Evolutionary conservation across 2,329 filamentous ascomycete species (phyloP).

Genomic region (Septoria petroselini): DNA sequence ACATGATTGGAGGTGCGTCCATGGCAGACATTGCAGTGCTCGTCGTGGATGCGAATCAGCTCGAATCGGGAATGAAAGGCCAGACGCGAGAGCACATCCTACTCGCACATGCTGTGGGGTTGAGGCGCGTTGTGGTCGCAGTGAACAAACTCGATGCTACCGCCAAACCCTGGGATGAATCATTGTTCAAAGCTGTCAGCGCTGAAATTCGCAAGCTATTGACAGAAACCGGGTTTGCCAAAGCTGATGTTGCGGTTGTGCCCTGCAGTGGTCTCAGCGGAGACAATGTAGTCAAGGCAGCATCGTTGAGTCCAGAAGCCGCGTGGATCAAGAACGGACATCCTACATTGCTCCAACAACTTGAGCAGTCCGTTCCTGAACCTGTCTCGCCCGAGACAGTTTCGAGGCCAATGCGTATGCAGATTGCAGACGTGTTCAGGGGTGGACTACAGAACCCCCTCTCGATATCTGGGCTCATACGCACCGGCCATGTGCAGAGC

Average conservation of each 20-base stretch:
- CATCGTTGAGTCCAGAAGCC: slow-evolving; percentile 45
- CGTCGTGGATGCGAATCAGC: slow-evolving; percentile 91
- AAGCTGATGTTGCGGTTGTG: slow-evolving; percentile 79
- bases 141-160: slow-evolving; percentile 94
- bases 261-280: slow-evolving; percentile 87
- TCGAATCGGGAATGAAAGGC: slow-evolving; percentile 87
- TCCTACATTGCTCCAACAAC: slow-evolving; percentile 72
- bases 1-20: slow-evolving; percentile 96
- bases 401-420: slow-evolving; percentile 77
- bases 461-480: slow-evolving; percentile 81
- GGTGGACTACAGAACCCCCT: slow-evolving; percentile 75
- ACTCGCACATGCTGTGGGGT: slow-evolving; percentile 83
- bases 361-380: slow-evolving; percentile 77
- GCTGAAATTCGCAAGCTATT: slow-evolving; percentile 82
- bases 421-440: slow-evolving; percentile 82
- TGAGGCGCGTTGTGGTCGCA: slow-evolving; percentile 81
- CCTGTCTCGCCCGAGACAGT: slow-evolving; percentile 45
- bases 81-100: slow-evolving; percentile 94
- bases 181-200: slow-evolving; percentile 78
- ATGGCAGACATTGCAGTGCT: slow-evolving; percentile 95
- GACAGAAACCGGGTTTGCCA: slow-evolving; percentile 73
- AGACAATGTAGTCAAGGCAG: slow-evolving; percentile 71
- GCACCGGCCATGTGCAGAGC: slow-evolving; percentile 76
- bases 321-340: slow-evolving; percentile 68
- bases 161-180: slow-evolving; percentile 66